A percentile compares a stretch with the other conserved stretches of the same genome.
Conservation (phyloP, 129 eudicot species). For the Flaveria bidentis region DNA sequence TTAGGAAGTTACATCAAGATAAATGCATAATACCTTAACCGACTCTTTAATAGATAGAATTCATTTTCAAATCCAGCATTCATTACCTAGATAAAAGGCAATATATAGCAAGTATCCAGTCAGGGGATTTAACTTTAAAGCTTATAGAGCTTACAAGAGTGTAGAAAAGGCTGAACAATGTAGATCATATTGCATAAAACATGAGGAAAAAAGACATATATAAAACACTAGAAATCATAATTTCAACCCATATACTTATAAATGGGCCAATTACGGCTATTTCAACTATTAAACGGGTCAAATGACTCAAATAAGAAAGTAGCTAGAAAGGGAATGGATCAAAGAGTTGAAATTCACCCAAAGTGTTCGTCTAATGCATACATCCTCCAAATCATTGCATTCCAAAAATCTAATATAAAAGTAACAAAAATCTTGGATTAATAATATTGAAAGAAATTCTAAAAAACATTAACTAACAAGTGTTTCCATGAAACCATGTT, state of each 20-base stretch:
- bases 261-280: neutral
- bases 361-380: neutral
- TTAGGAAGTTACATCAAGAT: constrained; percentile 18
- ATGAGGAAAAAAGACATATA: neutral
- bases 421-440: neutral
- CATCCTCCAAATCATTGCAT: neutral
- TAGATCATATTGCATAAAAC: neutral
- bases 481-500: too few relatives aligned
- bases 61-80: constrained; percentile 95
- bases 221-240: neutral
- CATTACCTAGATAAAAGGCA: constrained; percentile 61
- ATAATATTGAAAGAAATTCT: neutral
- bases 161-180: neutral
- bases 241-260: neutral
- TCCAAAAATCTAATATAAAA: neutral
- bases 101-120: constrained; percentile 10
- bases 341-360: neutral
- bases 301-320: neutral
- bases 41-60: constrained; percentile 75
- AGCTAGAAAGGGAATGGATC: neutral
- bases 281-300: neutral
- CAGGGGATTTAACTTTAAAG: constrained; percentile 15
- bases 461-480: neutral
- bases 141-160: neutral
- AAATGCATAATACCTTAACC: constrained; percentile 42